Evolutionary conservation across 2,329 filamentous ascomycete species (phyloP), one percentile per base, ranked within the genome.

Genomic region (Calycina herbarum): DNA sequence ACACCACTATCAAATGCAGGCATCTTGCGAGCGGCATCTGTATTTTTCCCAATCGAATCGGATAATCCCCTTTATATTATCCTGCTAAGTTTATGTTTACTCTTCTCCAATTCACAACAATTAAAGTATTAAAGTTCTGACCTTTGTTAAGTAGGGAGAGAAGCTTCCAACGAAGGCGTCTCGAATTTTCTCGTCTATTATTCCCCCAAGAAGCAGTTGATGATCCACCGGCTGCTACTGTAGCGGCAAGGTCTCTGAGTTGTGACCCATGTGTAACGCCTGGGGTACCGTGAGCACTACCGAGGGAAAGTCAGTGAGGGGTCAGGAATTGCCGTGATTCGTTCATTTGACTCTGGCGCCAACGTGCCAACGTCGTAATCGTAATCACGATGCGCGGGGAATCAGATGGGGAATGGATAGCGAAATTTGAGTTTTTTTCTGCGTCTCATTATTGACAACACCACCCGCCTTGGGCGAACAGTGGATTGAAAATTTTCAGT

Each of bases 101-200:
- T 15, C 38, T 20, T n/a, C 13, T 20, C n/a, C 56, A 57, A 33
- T 57, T 57, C 27, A 35, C 13, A 33, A 35, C 15, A 8, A 57
- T 33, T 57, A 35, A 57, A 57, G 56, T 57, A 57, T 57, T 57
- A 35, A 35, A 20, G 56, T 57, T 57, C 40, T 58, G 60, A 59
- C 60, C 31, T 5, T 54, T 54, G 20, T 54, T 11, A 13, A 20
- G 45, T 27, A 27, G 8, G n/a, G 20, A 56, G 51, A 57, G 54
- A 59, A 64, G 57, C 31, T 57, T 57, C 56, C 20, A 54, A 54
- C 48, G 56, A 57, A 29, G 54, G 24, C 57, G 17, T 45, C 45
- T 40, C 15, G 29, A 48, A 64, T 29, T n/a, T 51, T 33, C 15
- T 64, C 64, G 65, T 66, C 51, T 61, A 66, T 57, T 42, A 64